These are phyloP conservation scores for Scorias spongiosa DNA, from an alignment of 2,329 filamentous ascomycete genomes.

Conservation along the genomic window DNA sequence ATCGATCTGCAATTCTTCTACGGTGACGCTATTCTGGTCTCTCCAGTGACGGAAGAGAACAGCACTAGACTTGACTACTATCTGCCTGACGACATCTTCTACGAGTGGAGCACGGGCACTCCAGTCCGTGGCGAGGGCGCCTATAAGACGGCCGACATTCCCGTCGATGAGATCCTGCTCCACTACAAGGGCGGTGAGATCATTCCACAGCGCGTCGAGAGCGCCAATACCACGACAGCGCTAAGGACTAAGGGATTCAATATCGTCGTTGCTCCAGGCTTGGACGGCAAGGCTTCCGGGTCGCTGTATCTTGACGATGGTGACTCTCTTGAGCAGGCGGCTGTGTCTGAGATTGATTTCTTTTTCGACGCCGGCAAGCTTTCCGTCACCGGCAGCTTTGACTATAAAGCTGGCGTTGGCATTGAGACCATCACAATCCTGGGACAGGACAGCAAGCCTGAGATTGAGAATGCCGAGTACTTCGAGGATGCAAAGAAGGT, in stretches of 20 bases:
- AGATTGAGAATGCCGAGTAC: neutral
- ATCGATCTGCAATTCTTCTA: conserved; percentile 45
- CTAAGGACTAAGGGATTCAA: conserved; percentile 53
- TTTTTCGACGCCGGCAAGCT: conserved; percentile 39
- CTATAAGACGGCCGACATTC: conserved; percentile 29
- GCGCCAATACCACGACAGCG: conserved; percentile 47
- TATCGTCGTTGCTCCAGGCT: conserved; percentile 51
- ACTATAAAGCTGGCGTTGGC: conserved; percentile 18
- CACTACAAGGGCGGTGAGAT: conserved; percentile 52
- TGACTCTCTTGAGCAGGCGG: conserved; percentile 44
- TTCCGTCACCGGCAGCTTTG: conserved; percentile 38
- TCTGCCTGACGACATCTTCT: conserved; percentile 43
- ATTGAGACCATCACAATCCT: conserved; percentile 39
- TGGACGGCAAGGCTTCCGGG: conserved; percentile 48
- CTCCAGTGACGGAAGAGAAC: conserved; percentile 39
- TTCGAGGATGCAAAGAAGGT: neutral
- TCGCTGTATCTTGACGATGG: conserved; percentile 67
- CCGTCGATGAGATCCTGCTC: conserved; percentile 44
- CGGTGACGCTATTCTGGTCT: conserved; percentile 40
- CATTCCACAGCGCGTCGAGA: conserved; percentile 41
- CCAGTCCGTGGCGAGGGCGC: conserved; percentile 31
- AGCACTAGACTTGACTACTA: conserved; percentile 39
- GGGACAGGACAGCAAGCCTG: conserved; percentile 13
- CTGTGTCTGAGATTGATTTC: conserved; percentile 45
- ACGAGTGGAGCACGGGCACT: conserved; percentile 42